These are phyloP conservation scores for Podila minutissima DNA, from an alignment of 192 early-diverging fungal species.

Conservation along the genomic window DNA sequence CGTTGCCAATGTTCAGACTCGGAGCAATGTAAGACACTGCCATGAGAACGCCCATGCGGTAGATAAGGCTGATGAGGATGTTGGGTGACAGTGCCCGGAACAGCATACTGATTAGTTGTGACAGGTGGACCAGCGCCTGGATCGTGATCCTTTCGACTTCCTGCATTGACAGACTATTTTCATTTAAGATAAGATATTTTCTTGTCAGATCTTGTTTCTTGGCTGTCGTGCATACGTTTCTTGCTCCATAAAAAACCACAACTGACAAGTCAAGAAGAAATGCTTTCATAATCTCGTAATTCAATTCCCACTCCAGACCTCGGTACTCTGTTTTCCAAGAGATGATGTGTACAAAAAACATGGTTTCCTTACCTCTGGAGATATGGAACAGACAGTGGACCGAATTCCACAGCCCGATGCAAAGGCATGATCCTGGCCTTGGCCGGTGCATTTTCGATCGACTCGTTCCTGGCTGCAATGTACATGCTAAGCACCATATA, in stretches of 20 bases:
- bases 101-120: conserved; percentile 29
- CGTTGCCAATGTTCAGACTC: conserved; percentile 36
- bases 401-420: conserved; percentile 44
- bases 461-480: conserved; percentile 50
- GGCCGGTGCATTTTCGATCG: conserved; percentile 35
- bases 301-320: background rate
- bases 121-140: conserved; percentile 36
- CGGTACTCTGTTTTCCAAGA: background rate
- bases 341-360: background rate
- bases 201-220: too few species aligned
- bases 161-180: conserved; percentile 26
- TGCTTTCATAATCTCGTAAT: background rate
- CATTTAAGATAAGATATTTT: background rate
- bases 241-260: background rate
- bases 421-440: conserved; percentile 42
- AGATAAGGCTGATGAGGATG: conserved; percentile 41
- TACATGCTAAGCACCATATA: conserved; percentile 53
- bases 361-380: conserved; percentile 26
- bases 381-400: conserved; percentile 38
- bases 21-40: conserved; percentile 43
- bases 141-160: conserved; percentile 31
- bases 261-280: background rate
- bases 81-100: conserved; percentile 38
- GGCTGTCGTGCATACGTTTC: too few species aligned
- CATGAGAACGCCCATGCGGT: conserved; percentile 42